These are phyloP conservation scores for Podaxis mareebaensis DNA, from an alignment of 768 basidiomycete species.

Conservation along the genomic window DNA sequence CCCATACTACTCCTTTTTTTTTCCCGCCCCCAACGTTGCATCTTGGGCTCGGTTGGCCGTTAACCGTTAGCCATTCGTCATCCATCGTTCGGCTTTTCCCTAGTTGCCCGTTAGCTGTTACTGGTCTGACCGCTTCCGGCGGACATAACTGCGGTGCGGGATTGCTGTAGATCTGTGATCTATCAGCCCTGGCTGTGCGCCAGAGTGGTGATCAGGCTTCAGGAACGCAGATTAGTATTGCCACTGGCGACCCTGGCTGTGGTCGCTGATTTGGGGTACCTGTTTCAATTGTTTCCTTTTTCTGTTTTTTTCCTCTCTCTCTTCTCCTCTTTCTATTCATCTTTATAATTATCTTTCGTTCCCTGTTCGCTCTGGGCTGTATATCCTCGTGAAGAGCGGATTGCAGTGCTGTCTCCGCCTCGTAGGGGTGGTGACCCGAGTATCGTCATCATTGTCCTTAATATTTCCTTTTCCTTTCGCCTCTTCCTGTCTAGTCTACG, in stretches of 20 bases:
- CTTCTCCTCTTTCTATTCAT: neutral
- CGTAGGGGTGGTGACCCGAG: neutral
- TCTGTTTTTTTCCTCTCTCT: neutral
- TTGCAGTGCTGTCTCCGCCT: neutral
- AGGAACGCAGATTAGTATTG: neutral
- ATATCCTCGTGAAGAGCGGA: neutral
- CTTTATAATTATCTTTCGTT: neutral
- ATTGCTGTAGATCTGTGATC: too few species aligned
- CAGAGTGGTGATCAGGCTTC: too few species aligned
- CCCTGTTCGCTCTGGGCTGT: neutral
- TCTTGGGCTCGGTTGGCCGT: neutral
- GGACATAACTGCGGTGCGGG: too few species aligned
- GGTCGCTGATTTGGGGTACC: neutral
- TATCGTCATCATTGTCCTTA: neutral
- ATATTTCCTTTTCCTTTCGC: neutral
- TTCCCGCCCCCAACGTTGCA: neutral
- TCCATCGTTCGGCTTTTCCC: neutral
- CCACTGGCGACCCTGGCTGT: neutral
- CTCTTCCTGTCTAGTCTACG: neutral
- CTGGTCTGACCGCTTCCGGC: neutral
- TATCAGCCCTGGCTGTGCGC: too few species aligned
- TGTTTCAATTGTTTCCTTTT: neutral
- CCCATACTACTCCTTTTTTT: neutral
- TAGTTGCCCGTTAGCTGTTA: neutral
- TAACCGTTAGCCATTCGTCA: neutral